Evolutionary conservation across 306 rosid genomes (phyloP).

Genomic region (Neltuma alba): DNA sequence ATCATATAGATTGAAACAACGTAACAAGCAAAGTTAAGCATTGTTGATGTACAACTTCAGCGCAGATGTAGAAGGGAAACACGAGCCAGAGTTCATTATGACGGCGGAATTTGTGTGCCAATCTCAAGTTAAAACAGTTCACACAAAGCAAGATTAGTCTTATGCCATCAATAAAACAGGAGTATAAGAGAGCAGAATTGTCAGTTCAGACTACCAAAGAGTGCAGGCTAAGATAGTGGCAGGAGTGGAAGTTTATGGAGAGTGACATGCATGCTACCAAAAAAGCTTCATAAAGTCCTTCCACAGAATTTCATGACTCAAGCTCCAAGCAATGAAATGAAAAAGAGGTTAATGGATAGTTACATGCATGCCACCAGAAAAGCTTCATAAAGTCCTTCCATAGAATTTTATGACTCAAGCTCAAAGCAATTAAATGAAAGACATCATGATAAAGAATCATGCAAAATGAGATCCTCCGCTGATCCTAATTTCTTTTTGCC

Average conservation of each 20-base stretch:
- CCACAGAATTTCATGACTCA: slow-evolving; percentile 5
- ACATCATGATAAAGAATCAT: slow-evolving; percentile 1
- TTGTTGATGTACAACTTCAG: neutral
- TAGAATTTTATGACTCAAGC: slow-evolving; percentile 10
- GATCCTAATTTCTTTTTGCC: too few species aligned
- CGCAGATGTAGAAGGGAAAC: slow-evolving; percentile 12
- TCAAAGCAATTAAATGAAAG: slow-evolving; percentile 2
- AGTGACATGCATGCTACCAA: neutral
- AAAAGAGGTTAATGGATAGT: too few species aligned
- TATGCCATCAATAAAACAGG: neutral
- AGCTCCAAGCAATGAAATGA: slow-evolving; percentile 2
- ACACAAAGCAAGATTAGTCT: neutral
- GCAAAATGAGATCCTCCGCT: neutral
- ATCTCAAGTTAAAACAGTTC: too few species aligned
- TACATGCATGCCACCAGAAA: neutral
- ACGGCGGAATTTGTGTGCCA: neutral
- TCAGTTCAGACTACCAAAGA: neutral
- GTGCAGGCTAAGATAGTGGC: too few species aligned
- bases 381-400: slow-evolving; percentile 2
- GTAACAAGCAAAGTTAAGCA: slow-evolving; percentile 9
- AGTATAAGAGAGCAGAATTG: neutral
- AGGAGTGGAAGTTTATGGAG: too few species aligned
- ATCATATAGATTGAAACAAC: neutral
- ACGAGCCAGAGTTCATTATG: neutral
- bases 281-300: slow-evolving; percentile 1